Evolutionary conservation across 2,329 filamentous ascomycete species (phyloP), one percentile per base, ranked within the genome.

Genomic region (Coniochaeta pulveracea): DNA sequence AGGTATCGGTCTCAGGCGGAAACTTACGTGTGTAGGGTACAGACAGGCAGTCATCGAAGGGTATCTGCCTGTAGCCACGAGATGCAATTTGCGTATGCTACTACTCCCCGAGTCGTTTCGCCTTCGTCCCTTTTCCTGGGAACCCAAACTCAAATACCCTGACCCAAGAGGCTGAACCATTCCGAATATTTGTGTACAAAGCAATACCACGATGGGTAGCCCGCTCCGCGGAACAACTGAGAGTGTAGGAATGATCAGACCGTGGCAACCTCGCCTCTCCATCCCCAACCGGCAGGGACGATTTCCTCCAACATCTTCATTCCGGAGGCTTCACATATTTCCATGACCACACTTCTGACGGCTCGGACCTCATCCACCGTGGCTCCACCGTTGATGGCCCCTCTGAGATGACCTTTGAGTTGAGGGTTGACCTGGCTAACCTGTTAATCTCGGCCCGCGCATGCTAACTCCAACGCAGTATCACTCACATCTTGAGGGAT

Each of bases 381-480:
- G 21, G 64, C 65, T 4, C 66, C 66, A 34, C 60, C 60, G 40
- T 69, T 69, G 17, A 69, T 40, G 2, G 64, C 62, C 4, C 65
- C 66, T 41, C 55, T 58, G 11, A 70, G 52, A 49, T 71, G 67
- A 4, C 66, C 66, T 40, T 69, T 70, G 29, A 70, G 47, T 40
- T 70, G 66, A 5, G 64, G 60, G 37, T 69, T 69, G 12, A 68
- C 58, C 63, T 64, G 16, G 41, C 40, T 22, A 41, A 34, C 25
- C 10, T 26, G 27, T 23, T 23, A 16, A 15, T 24, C 10, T n/a
- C 9, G 19, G 4, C 6, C 21, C 28, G n/a, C 19, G 23, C 7
- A 22, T 10, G 7, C 8, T 5, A 21, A 11, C 33, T 6, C 3
- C 18, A 10, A 12, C 18, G 46, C 21, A 8, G 14, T 10, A 10